Evolutionary conservation across 2,329 filamentous ascomycete genomes (phyloP).

Genomic region (Falciphora oryzae): DNA sequence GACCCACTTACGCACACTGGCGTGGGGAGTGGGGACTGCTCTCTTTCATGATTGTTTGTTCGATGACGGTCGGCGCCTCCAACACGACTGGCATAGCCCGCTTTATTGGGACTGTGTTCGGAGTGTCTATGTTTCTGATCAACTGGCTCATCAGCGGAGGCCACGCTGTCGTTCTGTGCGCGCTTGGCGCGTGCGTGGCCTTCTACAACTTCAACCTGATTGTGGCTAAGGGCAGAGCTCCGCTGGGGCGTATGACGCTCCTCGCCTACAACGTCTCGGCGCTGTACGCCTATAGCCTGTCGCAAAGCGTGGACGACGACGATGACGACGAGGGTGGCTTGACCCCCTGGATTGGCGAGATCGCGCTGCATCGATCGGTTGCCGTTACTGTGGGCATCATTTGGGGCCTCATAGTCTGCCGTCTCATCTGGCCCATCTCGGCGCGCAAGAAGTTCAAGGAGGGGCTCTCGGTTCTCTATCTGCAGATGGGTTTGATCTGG

Average conservation of each 20-base stretch:
- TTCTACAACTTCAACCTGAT: slow-evolving; percentile 88
- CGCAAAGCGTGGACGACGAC: slow-evolving; percentile 70
- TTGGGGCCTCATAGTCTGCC: slow-evolving; percentile 88
- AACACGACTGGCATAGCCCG: slow-evolving; percentile 88
- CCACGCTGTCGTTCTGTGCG: slow-evolving; percentile 68
- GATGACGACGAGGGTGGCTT: slow-evolving; percentile 85
- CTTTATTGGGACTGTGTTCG: slow-evolving; percentile 80
- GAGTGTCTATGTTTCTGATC: slow-evolving; percentile 66
- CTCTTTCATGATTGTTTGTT: slow-evolving; percentile 97
- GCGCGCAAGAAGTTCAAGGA: slow-evolving; percentile 84
- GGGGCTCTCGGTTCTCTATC: slow-evolving; percentile 82
- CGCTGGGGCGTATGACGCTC: slow-evolving; percentile 88
- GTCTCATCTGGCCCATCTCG: slow-evolving; percentile 89
- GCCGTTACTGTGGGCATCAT: slow-evolving; percentile 81
- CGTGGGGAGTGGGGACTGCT: slow-evolving; percentile 94
- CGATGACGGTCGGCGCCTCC: slow-evolving; percentile 93
- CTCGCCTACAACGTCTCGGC: slow-evolving; percentile 95
- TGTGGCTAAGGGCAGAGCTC: slow-evolving; percentile 74
- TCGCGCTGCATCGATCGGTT: slow-evolving; percentile 79
- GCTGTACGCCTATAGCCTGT: slow-evolving; percentile 88
- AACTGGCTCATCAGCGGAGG: slow-evolving; percentile 74
- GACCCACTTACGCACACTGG: slow-evolving; percentile 80
- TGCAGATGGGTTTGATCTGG: slow-evolving; percentile 95
- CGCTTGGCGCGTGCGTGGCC: slow-evolving; percentile 76
- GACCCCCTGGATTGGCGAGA: slow-evolving; percentile 79